A percentile compares a stretch with the other conserved stretches of the same genome.
Evolutionary conservation across 805 yeast genomes (phyloP).

Genomic region (Wickerhamiella occidentalis): DNA sequence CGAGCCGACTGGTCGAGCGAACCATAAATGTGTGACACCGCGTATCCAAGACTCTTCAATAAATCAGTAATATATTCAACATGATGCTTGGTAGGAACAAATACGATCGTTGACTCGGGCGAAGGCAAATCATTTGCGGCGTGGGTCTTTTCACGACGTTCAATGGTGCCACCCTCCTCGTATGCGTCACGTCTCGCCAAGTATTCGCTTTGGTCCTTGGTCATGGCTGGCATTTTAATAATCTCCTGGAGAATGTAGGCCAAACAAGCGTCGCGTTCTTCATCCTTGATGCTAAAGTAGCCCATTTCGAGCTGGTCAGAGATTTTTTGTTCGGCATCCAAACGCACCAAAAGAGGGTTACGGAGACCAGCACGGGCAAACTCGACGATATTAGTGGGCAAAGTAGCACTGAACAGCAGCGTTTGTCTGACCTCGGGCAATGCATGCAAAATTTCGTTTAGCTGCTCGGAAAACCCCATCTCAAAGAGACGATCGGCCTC

Average conservation of each 20-base stretch:
- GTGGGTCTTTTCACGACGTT: constrained; percentile 49
- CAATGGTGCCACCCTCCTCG: constrained; percentile 31
- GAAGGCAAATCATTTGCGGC: constrained; percentile 78
- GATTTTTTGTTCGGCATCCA: constrained; percentile 85
- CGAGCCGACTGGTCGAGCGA: constrained; percentile 92
- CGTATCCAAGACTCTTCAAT: constrained; percentile 67
- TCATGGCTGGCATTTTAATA: constrained; percentile 71
- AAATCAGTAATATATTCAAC: constrained; percentile 77
- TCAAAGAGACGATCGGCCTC: constrained; percentile 96
- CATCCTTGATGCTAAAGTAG: constrained; percentile 64
- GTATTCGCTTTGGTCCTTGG: constrained; percentile 51
- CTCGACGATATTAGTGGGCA: constrained; percentile 84
- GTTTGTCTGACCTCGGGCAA: constrained; percentile 80
- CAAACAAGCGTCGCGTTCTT: constrained; percentile 83
- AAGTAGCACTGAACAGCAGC: constrained; percentile 82
- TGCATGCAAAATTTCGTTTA: constrained; percentile 75
- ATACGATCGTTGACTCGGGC: constrained; percentile 74
- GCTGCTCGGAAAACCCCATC: constrained; percentile 89
- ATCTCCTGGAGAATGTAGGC: constrained; percentile 67
- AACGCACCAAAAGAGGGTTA: constrained; percentile 82
- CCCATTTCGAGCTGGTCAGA: constrained; percentile 82
- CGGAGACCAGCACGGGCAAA: constrained; percentile 94
- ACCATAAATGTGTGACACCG: constrained; percentile 85
- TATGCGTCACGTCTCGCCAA: constrained; percentile 41
- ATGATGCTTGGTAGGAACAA: constrained; percentile 95